phyloP scores from a whole-genome alignment of 78 protist species.

The Speleostelium caveatum region DNA sequence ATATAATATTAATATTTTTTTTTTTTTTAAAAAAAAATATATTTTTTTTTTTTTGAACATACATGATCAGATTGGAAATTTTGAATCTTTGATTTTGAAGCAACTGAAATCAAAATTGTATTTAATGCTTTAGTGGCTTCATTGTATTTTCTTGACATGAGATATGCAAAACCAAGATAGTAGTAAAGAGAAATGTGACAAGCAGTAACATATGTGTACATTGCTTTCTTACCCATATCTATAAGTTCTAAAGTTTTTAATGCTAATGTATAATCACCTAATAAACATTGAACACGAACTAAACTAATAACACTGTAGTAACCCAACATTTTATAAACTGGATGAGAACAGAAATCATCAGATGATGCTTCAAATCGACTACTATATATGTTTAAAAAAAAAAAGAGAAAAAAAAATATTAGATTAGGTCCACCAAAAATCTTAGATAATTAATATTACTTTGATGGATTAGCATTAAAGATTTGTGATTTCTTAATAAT shows the following conservation, averaged over 20 bases:
- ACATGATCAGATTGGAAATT: conserved; percentile 79
- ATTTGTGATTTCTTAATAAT: conserved; percentile 71
- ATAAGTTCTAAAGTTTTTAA: conserved; percentile 78
- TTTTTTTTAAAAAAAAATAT: not conserved
- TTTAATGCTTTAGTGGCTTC: conserved; percentile 86
- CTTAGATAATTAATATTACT: not conserved
- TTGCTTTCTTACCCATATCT: conserved; percentile 81
- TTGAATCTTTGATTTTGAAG: conserved; percentile 46
- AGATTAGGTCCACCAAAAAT: not conserved
- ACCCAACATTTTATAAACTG: conserved; percentile 83
- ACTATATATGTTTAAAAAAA: not conserved
- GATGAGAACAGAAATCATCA: conserved; percentile 75
- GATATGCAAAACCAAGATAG: conserved; percentile 88
- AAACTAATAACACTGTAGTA: conserved; percentile 86
- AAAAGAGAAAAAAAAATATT: not conserved
- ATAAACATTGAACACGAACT: conserved; percentile 91
- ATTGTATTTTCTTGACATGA: conserved; percentile 91
- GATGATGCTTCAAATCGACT: conserved; percentile 41
- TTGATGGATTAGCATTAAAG: conserved; percentile 29
- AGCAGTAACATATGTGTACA: conserved; percentile 85
- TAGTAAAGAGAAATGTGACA: conserved; percentile 88
- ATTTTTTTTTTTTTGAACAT: not conserved
- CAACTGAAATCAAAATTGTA: conserved; percentile 70
- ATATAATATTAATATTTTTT: not conserved
- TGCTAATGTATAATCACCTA: conserved; percentile 90